A percentile compares a stretch with the other conserved stretches of the same genome.
Conservation (phyloP, 2,329 filamentous ascomycete genomes). For the Botrytis squamosa region DNA sequence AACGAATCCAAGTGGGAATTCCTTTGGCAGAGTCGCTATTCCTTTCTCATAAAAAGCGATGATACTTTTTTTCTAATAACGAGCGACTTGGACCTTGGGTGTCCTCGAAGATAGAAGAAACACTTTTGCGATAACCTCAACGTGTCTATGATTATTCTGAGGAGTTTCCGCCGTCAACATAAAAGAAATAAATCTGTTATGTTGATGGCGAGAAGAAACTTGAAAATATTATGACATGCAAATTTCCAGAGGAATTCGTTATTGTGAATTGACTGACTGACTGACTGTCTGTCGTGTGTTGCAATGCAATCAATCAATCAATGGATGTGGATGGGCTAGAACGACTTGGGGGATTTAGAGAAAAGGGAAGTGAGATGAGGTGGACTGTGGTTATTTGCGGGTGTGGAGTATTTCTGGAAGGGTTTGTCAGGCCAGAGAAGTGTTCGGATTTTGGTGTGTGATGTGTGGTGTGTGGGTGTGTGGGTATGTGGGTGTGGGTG, state of each 20-base stretch:
- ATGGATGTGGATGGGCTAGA: conserved; percentile 2
- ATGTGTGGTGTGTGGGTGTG: no score
- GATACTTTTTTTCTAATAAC: conserved; percentile 28
- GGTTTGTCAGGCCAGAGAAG: neutral
- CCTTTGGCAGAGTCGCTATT: conserved; percentile 17
- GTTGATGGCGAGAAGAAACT: conserved; percentile 27
- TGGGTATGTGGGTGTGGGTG: no score
- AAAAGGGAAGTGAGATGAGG: conserved; percentile 13
- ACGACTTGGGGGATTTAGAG: neutral
- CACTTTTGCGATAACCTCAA: conserved; percentile 31
- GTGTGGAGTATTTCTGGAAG: neutral
- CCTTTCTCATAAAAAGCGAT: conserved; percentile 1
- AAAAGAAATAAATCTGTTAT: conserved; percentile 20
- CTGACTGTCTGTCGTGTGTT: neutral
- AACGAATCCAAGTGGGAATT: neutral
- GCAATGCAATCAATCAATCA: neutral
- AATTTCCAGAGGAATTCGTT: conserved; percentile 2
- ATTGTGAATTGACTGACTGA: neutral
- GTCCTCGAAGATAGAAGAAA: conserved; percentile 35
- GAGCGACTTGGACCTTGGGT: conserved; percentile 37
- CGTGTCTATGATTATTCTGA: conserved; percentile 27
- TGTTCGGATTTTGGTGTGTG: neutral
- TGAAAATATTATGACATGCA: conserved; percentile 32
- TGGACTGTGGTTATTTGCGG: conserved; percentile 20
- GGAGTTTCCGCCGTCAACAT: conserved; percentile 28